Evolutionary conservation across 805 yeast species (phyloP), one percentile per base, ranked within the genome.

Genomic region (Cephaloascus albidus): DNA sequence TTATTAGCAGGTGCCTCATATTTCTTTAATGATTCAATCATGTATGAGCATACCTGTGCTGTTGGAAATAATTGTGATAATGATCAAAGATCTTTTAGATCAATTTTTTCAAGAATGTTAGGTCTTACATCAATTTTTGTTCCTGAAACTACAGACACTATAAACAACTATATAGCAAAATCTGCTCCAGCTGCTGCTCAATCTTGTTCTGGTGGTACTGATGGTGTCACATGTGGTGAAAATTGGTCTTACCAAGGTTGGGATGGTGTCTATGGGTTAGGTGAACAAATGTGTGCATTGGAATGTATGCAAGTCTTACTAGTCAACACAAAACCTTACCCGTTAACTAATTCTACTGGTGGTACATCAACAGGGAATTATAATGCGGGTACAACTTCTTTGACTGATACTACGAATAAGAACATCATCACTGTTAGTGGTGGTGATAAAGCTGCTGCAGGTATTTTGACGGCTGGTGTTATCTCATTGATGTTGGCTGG

Each of bases 371-470:
- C 52, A 0, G 82, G 85, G 45, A 65, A 77, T 45, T 70, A 74
- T 3, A 60, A 69, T 34, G 76, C 74, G 6, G 82, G 80, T 37
- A 55, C 71, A 5, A 53, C 60, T 44, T 47, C 72, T 2, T 58
- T 47, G 27, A 3, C 34, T 1, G 60, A 68, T 15, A 46, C 63
- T 4, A 56, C 63, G 26, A 70, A 70, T 42, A 40, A 43, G 33
- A 70, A 74, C 47, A 54, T 52, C 35, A 56, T 81, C 36, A 61
- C 56, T 1, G 76, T 88, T 34, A 64, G 76, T 1, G 57, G 65
- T 0, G 77, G 74, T 43, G 96, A 86, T 53, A 74, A 71, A 50
- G 96, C 87, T 2, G 97, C 97, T 37, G 96, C 97, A 1, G 95
- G 94, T 36, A 65, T 89, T 18, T 58, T 86, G 34, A 90, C 98